phyloP scores from a whole-genome alignment of 176 grass and related monocot genomes.

The Oryza longistaminata region DNA sequence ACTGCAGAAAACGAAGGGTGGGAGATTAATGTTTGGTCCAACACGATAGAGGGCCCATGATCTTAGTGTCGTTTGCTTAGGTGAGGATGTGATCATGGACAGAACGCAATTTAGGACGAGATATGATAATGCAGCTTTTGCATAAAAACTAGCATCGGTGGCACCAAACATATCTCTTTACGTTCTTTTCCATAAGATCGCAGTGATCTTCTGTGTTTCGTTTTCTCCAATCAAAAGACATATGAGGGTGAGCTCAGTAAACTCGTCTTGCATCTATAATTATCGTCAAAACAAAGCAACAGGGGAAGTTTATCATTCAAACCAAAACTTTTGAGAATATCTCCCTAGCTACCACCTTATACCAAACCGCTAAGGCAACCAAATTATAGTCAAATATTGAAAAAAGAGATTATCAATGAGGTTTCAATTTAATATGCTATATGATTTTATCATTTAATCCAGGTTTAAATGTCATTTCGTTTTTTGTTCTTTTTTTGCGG shows the following conservation, averaged over 20 bases:
- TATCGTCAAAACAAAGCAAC: not conserved
- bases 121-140: not conserved
- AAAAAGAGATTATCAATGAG: too few relatives aligned
- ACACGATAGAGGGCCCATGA: not conserved
- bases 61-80: not conserved
- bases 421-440: too few relatives aligned
- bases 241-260: not conserved
- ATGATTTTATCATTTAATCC: too few relatives aligned
- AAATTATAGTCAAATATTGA: too few relatives aligned
- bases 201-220: not conserved
- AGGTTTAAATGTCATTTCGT: too few relatives aligned
- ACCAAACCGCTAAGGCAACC: too few relatives aligned
- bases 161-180: not conserved
- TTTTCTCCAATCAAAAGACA: not conserved
- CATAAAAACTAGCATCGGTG: not conserved
- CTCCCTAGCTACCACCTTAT: too few relatives aligned
- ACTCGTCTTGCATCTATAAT: too few relatives aligned
- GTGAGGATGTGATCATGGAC: not conserved
- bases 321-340: too few relatives aligned
- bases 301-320: too few relatives aligned
- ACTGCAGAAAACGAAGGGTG: not conserved
- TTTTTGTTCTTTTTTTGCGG: too few relatives aligned
- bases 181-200: not conserved
- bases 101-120: not conserved
- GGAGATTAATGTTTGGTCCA: not conserved